phyloP scores from a whole-genome alignment of 257 asterid genomes.

The Fraxinus cuspidata region DNA sequence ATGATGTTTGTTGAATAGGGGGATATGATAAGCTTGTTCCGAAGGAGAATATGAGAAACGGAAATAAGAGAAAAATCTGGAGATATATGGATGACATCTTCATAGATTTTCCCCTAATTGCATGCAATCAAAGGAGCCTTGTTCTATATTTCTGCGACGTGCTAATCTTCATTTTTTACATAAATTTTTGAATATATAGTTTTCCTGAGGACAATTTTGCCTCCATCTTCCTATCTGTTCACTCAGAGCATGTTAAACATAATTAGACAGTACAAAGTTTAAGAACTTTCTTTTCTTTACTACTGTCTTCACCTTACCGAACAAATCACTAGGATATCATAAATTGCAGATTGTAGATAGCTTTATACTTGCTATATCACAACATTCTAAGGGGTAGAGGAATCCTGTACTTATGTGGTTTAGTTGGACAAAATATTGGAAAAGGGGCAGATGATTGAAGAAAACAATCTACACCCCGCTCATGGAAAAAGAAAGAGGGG shows the following conservation, averaged over 20 bases:
- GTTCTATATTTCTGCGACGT: neutral
- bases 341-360: neutral
- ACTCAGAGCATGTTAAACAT: neutral
- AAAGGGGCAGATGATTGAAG: too few species aligned
- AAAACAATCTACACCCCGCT: too few species aligned
- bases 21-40: neutral
- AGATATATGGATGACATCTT: neutral
- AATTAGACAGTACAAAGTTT: neutral
- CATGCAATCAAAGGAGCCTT: neutral
- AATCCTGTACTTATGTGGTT: neutral
- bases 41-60: neutral
- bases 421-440: neutral
- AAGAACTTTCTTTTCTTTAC: neutral
- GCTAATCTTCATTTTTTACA: neutral
- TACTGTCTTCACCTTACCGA: neutral
- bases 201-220: neutral
- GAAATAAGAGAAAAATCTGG: neutral
- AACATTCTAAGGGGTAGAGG: neutral
- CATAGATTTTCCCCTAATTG: neutral
- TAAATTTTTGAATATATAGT: neutral
- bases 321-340: neutral
- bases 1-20: neutral
- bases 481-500: neutral
- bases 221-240: neutral
- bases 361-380: neutral